Conservation (phyloP, 2,329 filamentous ascomycete genomes). For the Cucurbitaria berberidis region DNA sequence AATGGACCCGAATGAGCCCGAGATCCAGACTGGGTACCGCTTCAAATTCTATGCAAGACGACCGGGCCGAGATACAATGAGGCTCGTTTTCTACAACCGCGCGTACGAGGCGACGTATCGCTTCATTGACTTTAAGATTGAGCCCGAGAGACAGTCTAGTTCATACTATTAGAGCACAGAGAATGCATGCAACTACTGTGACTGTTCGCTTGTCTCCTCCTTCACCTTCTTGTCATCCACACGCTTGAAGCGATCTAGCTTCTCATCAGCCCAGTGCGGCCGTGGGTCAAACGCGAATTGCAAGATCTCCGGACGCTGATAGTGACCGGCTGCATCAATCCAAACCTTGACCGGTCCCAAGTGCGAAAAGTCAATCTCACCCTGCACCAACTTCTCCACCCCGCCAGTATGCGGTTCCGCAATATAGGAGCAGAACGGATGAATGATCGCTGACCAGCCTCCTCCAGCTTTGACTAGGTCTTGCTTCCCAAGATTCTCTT, state of each 20-base stretch:
- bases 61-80: background rate
- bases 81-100: background rate
- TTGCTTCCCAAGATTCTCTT: constrained; percentile 44
- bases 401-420: constrained; percentile 44
- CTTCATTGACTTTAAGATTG: background rate
- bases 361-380: constrained; percentile 44
- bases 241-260: constrained; percentile 27
- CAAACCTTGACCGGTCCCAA: constrained; percentile 46
- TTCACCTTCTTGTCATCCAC: constrained; percentile 17
- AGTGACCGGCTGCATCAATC: constrained; percentile 48
- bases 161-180: background rate
- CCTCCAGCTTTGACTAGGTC: constrained; percentile 44
- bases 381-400: constrained; percentile 43
- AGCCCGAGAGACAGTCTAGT: background rate
- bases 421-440: constrained; percentile 46
- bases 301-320: constrained; percentile 46
- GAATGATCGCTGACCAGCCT: constrained; percentile 45
- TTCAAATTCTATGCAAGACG: background rate
- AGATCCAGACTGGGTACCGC: background rate
- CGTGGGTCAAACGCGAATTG: constrained; percentile 38
- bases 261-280: constrained; percentile 44
- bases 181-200: background rate
- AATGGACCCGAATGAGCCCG: background rate
- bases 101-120: background rate
- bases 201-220: constrained; percentile 13